Percentiles rank a stretch among this genome's conserved stretches.
Conservation (phyloP, 2,329 filamentous ascomycete species). For the Colletotrichum tanaceti region DNA sequence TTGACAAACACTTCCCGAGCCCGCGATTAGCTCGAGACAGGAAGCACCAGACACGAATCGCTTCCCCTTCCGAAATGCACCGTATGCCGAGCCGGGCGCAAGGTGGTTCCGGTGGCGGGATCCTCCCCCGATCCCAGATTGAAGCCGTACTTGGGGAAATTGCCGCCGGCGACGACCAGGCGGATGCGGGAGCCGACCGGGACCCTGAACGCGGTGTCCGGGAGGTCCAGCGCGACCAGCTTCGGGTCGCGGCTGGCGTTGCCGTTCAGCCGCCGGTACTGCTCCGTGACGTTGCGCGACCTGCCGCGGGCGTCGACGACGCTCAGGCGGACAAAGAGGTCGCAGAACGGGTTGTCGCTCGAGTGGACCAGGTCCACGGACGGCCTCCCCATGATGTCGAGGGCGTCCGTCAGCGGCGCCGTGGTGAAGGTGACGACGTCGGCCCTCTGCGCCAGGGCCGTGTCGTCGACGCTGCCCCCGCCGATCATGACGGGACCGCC, state of each 20-base stretch:
- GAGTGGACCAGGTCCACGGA: conserved; percentile 43
- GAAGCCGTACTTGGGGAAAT: conserved; percentile 39
- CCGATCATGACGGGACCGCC: too few species aligned
- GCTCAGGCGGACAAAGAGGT: conserved; percentile 44
- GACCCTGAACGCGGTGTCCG: conserved; percentile 43
- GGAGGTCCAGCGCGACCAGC: conserved; percentile 22
- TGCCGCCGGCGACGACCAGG: conserved; percentile 44
- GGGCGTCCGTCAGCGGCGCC: conserved; percentile 36
- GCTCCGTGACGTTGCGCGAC: conserved; percentile 44
- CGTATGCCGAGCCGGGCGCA: conserved; percentile 37
- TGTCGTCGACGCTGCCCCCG: conserved; percentile 41
- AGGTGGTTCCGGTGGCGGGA: conserved; percentile 35
- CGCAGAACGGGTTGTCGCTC: conserved; percentile 43
- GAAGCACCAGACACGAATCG: conserved; percentile 15
- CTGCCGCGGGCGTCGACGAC: conserved; percentile 43
- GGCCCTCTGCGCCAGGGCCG: conserved; percentile 35
- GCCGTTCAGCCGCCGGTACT: conserved; percentile 42
- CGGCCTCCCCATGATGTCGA: conserved; percentile 43
- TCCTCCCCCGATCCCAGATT: conserved; percentile 43
- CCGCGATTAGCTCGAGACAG: background rate
- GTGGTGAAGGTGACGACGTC: conserved; percentile 45
- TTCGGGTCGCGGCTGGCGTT: conserved; percentile 2
- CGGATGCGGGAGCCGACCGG: conserved; percentile 42
- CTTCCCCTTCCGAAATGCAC: conserved; percentile 24
- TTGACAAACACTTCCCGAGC: background rate